A percentile compares a stretch with the other conserved stretches of the same genome.
Conservation (phyloP, 495 filamentous ascomycete genomes). For the Hypoxylon trugodes region DNA sequence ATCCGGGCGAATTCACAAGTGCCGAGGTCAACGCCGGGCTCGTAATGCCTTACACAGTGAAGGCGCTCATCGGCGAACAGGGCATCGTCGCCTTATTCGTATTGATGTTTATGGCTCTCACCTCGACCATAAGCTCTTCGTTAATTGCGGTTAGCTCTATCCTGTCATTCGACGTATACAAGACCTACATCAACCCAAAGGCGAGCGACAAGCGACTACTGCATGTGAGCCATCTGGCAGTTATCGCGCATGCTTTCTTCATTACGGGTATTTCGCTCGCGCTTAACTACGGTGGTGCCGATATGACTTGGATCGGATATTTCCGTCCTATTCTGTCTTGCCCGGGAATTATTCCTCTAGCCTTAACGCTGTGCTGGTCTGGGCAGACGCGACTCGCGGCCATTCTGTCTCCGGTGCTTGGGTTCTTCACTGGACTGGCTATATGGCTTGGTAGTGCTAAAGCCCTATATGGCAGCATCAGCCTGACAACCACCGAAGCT, state of each 20-base stretch:
- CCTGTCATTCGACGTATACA: conserved; percentile 85
- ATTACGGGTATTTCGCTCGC: conserved; percentile 80
- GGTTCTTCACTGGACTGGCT: conserved; percentile 72
- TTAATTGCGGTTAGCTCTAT: conserved; percentile 86
- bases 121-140: conserved; percentile 79
- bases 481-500: conserved; percentile 69
- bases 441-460: conserved; percentile 84
- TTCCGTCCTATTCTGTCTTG: conserved; percentile 84
- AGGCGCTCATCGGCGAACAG: conserved; percentile 79
- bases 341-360: conserved; percentile 76
- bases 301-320: conserved; percentile 68
- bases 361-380: conserved; percentile 78
- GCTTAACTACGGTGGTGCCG: conserved; percentile 65
- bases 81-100: conserved; percentile 80
- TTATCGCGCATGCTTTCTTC: conserved; percentile 72
- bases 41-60: conserved; percentile 80
- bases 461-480: conserved; percentile 72
- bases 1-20: conserved; percentile 66
- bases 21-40: conserved; percentile 79
- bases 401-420: conserved; percentile 71
- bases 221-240: conserved; percentile 75
- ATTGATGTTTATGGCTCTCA: conserved; percentile 90
- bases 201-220: conserved; percentile 74
- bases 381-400: conserved; percentile 75
- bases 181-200: conserved; percentile 60